Conservation (phyloP, 805 yeast genomes). For the Yamadazyma nakazawae region DNA sequence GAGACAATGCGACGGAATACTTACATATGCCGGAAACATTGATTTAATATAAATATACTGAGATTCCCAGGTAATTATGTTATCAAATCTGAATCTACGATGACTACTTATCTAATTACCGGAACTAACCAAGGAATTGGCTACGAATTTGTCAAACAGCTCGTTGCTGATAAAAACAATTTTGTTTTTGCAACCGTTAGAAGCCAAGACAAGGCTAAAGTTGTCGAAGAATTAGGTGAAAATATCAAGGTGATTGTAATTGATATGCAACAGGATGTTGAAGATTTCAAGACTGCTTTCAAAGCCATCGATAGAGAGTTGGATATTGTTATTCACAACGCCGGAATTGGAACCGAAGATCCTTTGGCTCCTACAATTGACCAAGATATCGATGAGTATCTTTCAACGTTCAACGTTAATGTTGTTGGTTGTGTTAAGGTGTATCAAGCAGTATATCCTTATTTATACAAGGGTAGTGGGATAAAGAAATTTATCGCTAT, state of each 20-base stretch:
- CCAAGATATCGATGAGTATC: not conserved
- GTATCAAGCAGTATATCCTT: slow-evolving; percentile 5
- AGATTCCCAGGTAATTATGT: too few species aligned
- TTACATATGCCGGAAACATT: too few species aligned
- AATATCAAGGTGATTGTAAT: slow-evolving; percentile 7
- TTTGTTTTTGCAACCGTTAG: slow-evolving; percentile 38
- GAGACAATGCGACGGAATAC: too few species aligned
- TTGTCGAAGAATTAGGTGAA: slow-evolving; percentile 7
- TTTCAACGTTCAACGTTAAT: slow-evolving; percentile 1
- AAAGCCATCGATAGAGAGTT: slow-evolving; percentile 20
- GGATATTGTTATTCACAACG: slow-evolving; percentile 34
- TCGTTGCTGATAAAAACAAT: slow-evolving; percentile 28
- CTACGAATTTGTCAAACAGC: too few species aligned
- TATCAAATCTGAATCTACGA: too few species aligned
- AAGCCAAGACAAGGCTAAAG: slow-evolving; percentile 20
- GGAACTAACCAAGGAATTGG: slow-evolving; percentile 44
- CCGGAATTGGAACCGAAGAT: slow-evolving; percentile 16
- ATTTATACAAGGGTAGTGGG: slow-evolving; percentile 1
- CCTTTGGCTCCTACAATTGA: not conserved
- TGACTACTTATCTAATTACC: slow-evolving; percentile 19
- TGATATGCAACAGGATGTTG: slow-evolving; percentile 5
- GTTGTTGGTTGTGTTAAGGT: not conserved
- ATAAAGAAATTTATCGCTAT: slow-evolving; percentile 14
- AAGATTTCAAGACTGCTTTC: slow-evolving; percentile 5
- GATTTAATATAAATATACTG: too few species aligned